Evolutionary conservation across 169 alveolate genomes (phyloP).

Genomic region (Eimeria acervulina): DNA sequence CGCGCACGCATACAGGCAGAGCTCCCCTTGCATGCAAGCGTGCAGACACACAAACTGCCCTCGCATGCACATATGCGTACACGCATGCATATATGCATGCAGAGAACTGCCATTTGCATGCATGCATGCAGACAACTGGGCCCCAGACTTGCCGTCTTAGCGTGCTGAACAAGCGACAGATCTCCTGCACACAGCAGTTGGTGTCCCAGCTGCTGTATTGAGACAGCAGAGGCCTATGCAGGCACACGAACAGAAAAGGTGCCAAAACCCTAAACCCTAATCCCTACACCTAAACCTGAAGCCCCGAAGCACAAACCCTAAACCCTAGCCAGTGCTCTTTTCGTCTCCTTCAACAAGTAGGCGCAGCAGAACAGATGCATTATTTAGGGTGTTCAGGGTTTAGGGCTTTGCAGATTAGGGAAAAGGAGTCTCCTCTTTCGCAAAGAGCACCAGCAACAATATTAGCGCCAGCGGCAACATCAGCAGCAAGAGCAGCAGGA

Average conservation of each 20-base stretch:
- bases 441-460: background rate
- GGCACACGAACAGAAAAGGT: background rate
- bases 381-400: background rate
- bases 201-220: slow-evolving; percentile 78
- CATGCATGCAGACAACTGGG: background rate
- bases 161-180: slow-evolving; percentile 37
- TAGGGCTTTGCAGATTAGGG: background rate
- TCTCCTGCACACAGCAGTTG: slow-evolving; percentile 37
- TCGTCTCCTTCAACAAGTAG: background rate
- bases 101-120: background rate
- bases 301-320: background rate
- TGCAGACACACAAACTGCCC: background rate
- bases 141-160: slow-evolving; percentile 44
- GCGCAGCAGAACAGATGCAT: background rate
- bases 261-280: background rate
- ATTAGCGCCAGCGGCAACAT: background rate
- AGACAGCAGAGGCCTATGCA: slow-evolving; percentile 43
- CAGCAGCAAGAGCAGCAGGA: background rate
- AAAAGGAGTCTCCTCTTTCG: too few relatives aligned
- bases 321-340: background rate
- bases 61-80: too few relatives aligned
- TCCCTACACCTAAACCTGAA: background rate
- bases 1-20: background rate
- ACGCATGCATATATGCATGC: background rate
- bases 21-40: background rate